Evolutionary conservation across 257 asterid genomes (phyloP), one percentile per base, ranked within the genome.

Genomic region (Primulina eburnea): DNA sequence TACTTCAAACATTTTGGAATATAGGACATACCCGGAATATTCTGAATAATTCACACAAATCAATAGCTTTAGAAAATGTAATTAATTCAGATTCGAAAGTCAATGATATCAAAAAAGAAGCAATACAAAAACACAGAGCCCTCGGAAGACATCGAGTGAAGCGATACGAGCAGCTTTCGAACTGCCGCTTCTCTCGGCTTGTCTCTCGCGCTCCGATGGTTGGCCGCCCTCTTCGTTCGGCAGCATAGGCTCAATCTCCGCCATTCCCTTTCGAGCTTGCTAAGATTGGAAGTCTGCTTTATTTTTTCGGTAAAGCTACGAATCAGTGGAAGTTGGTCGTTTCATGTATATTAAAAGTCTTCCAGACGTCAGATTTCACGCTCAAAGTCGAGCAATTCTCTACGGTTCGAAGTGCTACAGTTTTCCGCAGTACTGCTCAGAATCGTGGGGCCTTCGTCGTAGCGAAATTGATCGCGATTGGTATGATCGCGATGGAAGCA

Each of bases 61-160:
- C 47, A 65, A 61, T 18, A 58, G 38, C 52, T 7, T 18, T 47
- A 35, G 4, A 14, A n/a, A 69, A 60, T 18, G 33, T 43, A 66
- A 40, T 34, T 17, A 7, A n/a, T 16, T 17, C 60, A 64, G 35
- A 28, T 20, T 26, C 58, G 56, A 68, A 8, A 28, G 30, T 5
- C 21, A 52, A 21, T 26, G 11, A 20, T 8, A 18, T 8, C 65
- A 58, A 60, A 14, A 32, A 76, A 55, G 61, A 7, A 52, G 68
- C 29, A 73, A 80, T 79, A 89, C 96, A 38, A 87, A 73, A 73
- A 89, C 90, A 75, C 85, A 87, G 55, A 89, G 91, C 78, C 93
- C 94, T 6, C 94, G 85, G 20, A 87, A 84, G 47, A 87, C 96
- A 72, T 89, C 96, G 67, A 89, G 88, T 52, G 94, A 89, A 68